Base-by-base conservation (phyloP, 2,329 filamentous ascomycete species). In the Apiospora rasikravindrae region DNA sequence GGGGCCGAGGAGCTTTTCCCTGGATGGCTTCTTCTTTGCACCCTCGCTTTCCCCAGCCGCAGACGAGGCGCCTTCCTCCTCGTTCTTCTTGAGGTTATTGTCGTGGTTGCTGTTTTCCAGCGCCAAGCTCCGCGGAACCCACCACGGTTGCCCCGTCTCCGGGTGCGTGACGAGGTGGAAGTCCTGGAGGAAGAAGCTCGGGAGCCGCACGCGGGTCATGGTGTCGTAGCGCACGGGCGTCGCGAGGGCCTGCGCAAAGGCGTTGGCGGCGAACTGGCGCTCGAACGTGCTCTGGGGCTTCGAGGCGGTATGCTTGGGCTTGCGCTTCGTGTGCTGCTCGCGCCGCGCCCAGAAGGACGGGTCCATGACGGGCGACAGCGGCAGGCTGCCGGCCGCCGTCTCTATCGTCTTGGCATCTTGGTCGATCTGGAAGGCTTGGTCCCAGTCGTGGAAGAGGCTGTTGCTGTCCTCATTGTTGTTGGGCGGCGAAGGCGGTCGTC, bases 171-270 rank as follows among this genome's bases (percentile, higher is more conserved):
- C 82, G 1, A 90, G 77, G 40, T 86, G 85, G 73, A 94, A 90
- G 44, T 88, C 84, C 71, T 92, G 88, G 5, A 94, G 82, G 78
- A 94, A 92, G 76, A 87, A 90, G 19, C 80, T 81, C 1, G 93
- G 93, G 8, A 94, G 80, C 1, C 78, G 77, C 0, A 80, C 78
- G 0, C 77, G 73, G 1, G 90, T 90, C 44, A 87, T 78, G 29
- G 80, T 77, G 76, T 91, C 93, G 71, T 79, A 76, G 70, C 93
- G 89, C 29, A 91, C 71, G 0, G 90, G 89, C 0, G 88, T 88
- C 42, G 88, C 88, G 29, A 95, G 86, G 8, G 90, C 88, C 64
- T 86, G 86, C 3, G 92, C 92, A 75, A 89, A 94, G 2, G 91
- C 85, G 75, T 93, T 95, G 49, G 85, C 85, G 42, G 83, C 83